A percentile compares a stretch with the other conserved stretches of the same genome.
phyloP scores from a whole-genome alignment of 805 yeast genomes.

The Komagataella phaffii region DNA sequence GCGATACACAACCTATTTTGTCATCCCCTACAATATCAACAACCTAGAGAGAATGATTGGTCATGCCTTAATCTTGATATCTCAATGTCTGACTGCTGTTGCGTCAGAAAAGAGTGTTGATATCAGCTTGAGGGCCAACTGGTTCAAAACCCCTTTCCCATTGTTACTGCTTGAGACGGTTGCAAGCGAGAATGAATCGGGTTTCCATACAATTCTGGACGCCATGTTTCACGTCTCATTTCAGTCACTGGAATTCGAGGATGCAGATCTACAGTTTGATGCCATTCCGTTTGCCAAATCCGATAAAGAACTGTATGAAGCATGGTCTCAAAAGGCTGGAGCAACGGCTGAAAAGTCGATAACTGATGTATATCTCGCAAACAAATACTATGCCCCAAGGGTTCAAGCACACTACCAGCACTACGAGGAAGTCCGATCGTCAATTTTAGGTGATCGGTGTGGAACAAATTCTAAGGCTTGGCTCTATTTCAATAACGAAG shows the following conservation, averaged over 20 bases:
- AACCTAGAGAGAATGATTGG: neutral
- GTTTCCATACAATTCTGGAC: slow-evolving; percentile 20
- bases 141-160: slow-evolving; percentile 27
- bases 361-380: slow-evolving; percentile 28
- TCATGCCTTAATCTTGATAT: neutral
- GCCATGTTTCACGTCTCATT: slow-evolving; percentile 11
- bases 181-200: slow-evolving; percentile 19
- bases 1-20: too few relatives aligned
- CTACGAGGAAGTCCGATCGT: slow-evolving; percentile 24
- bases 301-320: slow-evolving; percentile 13
- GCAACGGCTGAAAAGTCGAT: slow-evolving; percentile 8
- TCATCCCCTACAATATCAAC: too few relatives aligned
- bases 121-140: slow-evolving; percentile 21
- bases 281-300: slow-evolving; percentile 4
- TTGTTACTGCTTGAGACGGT: slow-evolving; percentile 23
- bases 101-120: slow-evolving; percentile 10
- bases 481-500: slow-evolving; percentile 34
- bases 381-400: slow-evolving; percentile 43
- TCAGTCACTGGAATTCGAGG: slow-evolving; percentile 10
- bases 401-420: slow-evolving; percentile 50
- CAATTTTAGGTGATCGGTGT: slow-evolving; percentile 18
- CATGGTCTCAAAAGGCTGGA: slow-evolving; percentile 8
- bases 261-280: slow-evolving; percentile 14
- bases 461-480: slow-evolving; percentile 24
- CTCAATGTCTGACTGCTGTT: neutral